Percentiles rank a stretch among this genome's conserved stretches.
Evolutionary conservation across 2,329 filamentous ascomycete species (phyloP).

Genomic region (Aureobasidium sp.): DNA sequence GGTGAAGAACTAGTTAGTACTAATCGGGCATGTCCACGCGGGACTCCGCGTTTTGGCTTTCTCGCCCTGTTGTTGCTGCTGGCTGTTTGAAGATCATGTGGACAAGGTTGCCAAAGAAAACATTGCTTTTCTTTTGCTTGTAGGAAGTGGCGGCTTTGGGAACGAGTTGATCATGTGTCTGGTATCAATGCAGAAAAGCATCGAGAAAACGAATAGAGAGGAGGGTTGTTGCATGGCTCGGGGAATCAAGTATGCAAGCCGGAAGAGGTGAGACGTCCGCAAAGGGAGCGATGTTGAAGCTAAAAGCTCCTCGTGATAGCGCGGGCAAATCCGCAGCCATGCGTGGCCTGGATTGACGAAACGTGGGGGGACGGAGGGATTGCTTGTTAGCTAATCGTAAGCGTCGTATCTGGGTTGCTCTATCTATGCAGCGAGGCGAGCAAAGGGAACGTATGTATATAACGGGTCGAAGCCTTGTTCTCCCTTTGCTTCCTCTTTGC

Average conservation of each 20-base stretch:
- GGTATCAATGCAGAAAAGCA: neutral
- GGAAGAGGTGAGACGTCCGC: constrained; percentile 2
- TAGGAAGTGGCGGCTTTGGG: neutral
- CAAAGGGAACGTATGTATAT: constrained; percentile 1
- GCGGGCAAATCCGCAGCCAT: constrained; percentile 1
- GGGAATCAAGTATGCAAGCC: neutral
- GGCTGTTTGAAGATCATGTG: neutral
- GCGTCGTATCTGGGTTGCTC: constrained; percentile 10
- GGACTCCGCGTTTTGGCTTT: neutral
- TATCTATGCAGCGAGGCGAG: constrained; percentile 9
- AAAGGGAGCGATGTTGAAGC: neutral
- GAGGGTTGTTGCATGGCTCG: neutral
- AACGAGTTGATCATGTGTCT: neutral
- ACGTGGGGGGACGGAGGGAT: neutral
- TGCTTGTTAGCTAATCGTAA: neutral
- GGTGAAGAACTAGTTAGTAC: neutral
- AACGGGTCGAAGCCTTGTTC: neutral
- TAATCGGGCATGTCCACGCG: neutral
- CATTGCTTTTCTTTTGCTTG: neutral
- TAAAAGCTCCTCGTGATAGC: constrained; percentile 13
- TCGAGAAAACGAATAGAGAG: neutral
- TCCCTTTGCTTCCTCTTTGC: neutral
- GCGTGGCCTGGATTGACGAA: neutral
- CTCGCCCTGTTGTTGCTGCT: too few species aligned
- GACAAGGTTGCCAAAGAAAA: neutral